These are phyloP conservation scores for Trypanosoma mega DNA, from an alignment of 208 protist genomes.

Conservation along the genomic window DNA sequence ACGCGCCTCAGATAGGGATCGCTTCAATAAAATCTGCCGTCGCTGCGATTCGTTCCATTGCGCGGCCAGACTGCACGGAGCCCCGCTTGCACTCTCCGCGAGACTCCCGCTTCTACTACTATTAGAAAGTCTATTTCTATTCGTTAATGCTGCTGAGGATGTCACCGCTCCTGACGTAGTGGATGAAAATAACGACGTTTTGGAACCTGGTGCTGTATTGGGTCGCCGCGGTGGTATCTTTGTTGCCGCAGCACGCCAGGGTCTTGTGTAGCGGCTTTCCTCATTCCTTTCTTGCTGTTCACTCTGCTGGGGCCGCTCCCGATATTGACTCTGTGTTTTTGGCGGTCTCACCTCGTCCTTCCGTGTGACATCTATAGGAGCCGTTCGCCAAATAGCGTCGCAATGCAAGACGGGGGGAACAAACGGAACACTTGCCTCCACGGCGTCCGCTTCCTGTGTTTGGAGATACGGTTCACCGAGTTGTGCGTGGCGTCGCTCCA, in stretches of 20 bases:
- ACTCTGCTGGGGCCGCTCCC: too few relatives aligned
- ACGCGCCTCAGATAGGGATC: conserved; percentile 4
- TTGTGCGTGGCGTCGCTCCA: conserved; percentile 43
- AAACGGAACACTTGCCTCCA: background rate
- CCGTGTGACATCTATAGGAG: too few relatives aligned
- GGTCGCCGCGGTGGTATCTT: too few relatives aligned
- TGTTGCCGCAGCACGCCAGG: conserved; percentile 14
- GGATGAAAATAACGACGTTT: too few relatives aligned
- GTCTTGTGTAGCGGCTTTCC: too few relatives aligned
- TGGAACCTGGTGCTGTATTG: too few relatives aligned
- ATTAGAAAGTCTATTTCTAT: background rate
- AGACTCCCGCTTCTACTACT: too few relatives aligned
- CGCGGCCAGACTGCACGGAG: conserved; percentile 4
- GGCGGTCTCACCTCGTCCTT: too few relatives aligned
- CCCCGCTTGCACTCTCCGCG: background rate
- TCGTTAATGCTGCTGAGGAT: background rate
- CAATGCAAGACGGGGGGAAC: background rate
- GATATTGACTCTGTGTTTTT: too few relatives aligned
- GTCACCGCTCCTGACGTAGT: too few relatives aligned
- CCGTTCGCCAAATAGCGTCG: background rate
- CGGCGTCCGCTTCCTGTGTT: background rate
- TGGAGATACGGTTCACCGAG: conserved; percentile 39
- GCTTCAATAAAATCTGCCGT: conserved; percentile 13
- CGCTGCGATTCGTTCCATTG: conserved; percentile 21
- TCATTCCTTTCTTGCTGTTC: too few relatives aligned